These are phyloP conservation scores for Neobulgaria alba DNA, from an alignment of 2,329 filamentous ascomycete genomes.

Conservation along the genomic window DNA sequence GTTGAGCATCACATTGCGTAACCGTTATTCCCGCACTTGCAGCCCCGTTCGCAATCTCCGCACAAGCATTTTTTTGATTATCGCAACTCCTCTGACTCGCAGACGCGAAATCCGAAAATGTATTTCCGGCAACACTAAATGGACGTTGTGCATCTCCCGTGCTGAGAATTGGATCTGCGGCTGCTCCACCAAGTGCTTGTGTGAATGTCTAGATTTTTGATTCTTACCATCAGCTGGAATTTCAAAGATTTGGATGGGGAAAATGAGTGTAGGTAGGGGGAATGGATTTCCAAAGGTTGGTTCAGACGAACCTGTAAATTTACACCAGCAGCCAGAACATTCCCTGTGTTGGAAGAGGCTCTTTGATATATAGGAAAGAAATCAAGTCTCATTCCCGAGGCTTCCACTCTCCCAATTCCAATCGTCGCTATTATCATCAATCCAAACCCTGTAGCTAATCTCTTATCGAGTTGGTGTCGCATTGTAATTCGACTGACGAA, in stretches of 20 bases:
- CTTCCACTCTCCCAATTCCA: no score
- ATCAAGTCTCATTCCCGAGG: no score
- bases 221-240: not conserved
- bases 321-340: not conserved
- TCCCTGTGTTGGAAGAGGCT: no score
- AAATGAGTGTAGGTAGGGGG: not conserved
- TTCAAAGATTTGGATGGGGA: not conserved
- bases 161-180: conserved; percentile 10
- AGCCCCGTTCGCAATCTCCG: conserved; percentile 9
- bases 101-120: conserved; percentile 10
- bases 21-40: conserved; percentile 6
- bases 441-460: no score
- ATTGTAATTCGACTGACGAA: no score
- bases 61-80: conserved; percentile 16
- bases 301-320: not conserved
- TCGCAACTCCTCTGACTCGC: conserved; percentile 12
- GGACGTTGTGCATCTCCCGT: conserved; percentile 8
- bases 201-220: conserved; percentile 12
- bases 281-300: not conserved
- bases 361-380: no score
- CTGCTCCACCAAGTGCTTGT: conserved; percentile 10
- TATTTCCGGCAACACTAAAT: conserved; percentile 11
- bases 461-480: no score
- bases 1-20: conserved; percentile 12
- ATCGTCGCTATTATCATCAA: no score